A percentile compares a stretch with the other conserved stretches of the same genome.
These are phyloP conservation scores for Ophiostoma pallidulum DNA, from an alignment of 2,329 filamentous ascomycete species.

Conservation along the genomic window DNA sequence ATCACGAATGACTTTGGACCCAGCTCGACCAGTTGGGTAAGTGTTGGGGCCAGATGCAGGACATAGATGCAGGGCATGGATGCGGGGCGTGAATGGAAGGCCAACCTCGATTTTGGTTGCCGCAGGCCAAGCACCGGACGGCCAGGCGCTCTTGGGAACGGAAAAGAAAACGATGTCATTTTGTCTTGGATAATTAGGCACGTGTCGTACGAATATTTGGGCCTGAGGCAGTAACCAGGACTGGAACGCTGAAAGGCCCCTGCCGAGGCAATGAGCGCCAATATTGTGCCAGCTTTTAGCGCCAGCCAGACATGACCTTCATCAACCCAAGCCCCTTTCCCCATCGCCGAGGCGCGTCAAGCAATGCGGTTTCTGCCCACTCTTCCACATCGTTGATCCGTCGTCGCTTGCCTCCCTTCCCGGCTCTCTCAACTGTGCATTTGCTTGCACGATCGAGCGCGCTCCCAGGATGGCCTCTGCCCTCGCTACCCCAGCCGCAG, in stretches of 20 bases:
- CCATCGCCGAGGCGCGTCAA: background rate
- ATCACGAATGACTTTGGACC: slow-evolving; percentile 21
- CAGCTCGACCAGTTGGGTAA: slow-evolving; percentile 19
- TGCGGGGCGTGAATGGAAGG: no score
- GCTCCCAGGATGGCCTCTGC: background rate
- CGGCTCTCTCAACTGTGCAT: background rate
- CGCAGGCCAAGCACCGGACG: slow-evolving; percentile 23
- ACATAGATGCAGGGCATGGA: no score
- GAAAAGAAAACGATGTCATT: no score
- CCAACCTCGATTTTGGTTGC: slow-evolving; percentile 25
- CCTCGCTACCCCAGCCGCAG: background rate
- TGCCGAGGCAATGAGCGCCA: background rate
- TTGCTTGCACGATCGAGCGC: background rate
- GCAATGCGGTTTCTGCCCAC: background rate
- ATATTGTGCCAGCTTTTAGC: background rate
- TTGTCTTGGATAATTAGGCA: no score
- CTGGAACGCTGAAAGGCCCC: no score
- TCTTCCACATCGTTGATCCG: background rate
- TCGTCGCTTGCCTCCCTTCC: background rate
- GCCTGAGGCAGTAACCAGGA: no score
- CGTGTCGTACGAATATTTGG: no score
- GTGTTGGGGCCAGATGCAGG: slow-evolving; percentile 22
- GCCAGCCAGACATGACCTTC: background rate
- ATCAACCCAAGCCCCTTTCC: background rate
- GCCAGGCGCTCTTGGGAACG: slow-evolving; percentile 19